phyloP scores from a whole-genome alignment of 139 green algal species.

The Diplosphaera chodatii region DNA sequence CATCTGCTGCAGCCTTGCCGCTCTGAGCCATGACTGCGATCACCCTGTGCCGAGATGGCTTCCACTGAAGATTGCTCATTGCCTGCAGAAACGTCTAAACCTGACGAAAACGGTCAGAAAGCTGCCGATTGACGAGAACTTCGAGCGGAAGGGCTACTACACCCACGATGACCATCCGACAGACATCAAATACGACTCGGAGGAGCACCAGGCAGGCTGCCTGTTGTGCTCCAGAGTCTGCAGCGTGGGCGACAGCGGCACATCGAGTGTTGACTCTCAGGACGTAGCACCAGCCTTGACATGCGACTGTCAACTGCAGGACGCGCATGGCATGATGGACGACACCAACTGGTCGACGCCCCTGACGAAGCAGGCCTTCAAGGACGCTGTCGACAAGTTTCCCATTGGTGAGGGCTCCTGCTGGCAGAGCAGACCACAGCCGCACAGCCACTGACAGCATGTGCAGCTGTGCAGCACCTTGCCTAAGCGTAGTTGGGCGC shows the following conservation, averaged over 20 bases:
- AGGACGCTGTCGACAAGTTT: slow-evolving; percentile 20
- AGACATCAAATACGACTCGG: slow-evolving; percentile 66
- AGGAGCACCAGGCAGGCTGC: neutral
- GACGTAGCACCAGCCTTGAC: no score
- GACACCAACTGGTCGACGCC: slow-evolving; percentile 23
- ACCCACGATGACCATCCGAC: slow-evolving; percentile 42
- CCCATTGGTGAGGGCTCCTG: slow-evolving; percentile 29
- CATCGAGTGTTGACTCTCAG: no score
- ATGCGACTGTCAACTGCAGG: neutral
- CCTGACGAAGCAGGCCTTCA: slow-evolving; percentile 24
- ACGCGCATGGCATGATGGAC: slow-evolving; percentile 7
- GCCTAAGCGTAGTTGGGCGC: no score
- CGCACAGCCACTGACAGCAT: no score
- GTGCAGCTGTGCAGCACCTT: no score
- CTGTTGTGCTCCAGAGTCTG: neutral
- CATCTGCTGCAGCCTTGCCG: no score
- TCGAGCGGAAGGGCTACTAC: slow-evolving; percentile 36
- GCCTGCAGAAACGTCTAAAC: slow-evolving; percentile 80
- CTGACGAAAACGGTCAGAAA: slow-evolving; percentile 95
- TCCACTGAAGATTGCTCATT: no score
- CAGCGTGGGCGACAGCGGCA: no score
- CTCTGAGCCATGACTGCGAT: no score
- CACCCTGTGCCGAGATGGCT: no score
- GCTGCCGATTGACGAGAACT: slow-evolving; percentile 60
- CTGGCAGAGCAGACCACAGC: no score